Percentiles rank a stretch among this genome's conserved stretches.
Evolutionary conservation across 352 stramenopile species (phyloP).

Genomic region (Thalassiosira mediterranea): DNA sequence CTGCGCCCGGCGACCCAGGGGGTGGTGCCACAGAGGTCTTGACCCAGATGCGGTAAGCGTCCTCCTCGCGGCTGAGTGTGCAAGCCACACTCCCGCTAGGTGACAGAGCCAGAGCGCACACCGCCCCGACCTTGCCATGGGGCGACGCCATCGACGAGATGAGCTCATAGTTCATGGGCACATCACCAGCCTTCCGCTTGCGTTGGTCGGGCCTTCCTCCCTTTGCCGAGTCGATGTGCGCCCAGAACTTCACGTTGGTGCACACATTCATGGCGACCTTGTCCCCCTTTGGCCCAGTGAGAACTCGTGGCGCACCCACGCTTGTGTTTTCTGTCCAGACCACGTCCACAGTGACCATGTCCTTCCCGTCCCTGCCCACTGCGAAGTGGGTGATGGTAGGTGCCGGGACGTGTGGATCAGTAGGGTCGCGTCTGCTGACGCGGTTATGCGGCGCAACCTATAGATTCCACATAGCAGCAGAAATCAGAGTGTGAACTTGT

Average conservation of each 20-base stretch:
- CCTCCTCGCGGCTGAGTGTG: conserved; percentile 76
- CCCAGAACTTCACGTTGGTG: conserved; percentile 79
- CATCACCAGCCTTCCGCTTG: conserved; percentile 33
- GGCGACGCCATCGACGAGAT: conserved; percentile 70
- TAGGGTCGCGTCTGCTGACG: conserved; percentile 58
- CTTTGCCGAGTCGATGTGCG: conserved; percentile 28
- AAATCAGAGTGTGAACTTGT: no score
- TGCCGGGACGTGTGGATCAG: conserved; percentile 55
- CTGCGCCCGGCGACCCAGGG: not conserved
- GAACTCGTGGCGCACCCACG: conserved; percentile 40
- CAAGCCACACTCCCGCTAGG: conserved; percentile 62
- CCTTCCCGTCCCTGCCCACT: conserved; percentile 53
- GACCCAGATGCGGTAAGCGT: conserved; percentile 77
- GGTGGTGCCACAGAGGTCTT: conserved; percentile 26
- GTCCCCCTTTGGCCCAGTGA: conserved; percentile 25
- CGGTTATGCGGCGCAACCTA: conserved; percentile 76
- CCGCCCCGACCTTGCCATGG: conserved; percentile 62
- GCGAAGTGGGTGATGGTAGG: conserved; percentile 64
- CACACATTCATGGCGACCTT: conserved; percentile 53
- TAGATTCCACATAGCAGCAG: no score
- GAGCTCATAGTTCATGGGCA: conserved; percentile 57
- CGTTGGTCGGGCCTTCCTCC: conserved; percentile 11
- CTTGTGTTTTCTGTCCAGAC: conserved; percentile 68
- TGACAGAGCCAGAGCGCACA: conserved; percentile 63
- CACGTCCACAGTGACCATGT: conserved; percentile 76